Evolutionary conservation across 495 filamentous ascomycete species (phyloP).

Genomic region (Cudoniella acicularis): DNA sequence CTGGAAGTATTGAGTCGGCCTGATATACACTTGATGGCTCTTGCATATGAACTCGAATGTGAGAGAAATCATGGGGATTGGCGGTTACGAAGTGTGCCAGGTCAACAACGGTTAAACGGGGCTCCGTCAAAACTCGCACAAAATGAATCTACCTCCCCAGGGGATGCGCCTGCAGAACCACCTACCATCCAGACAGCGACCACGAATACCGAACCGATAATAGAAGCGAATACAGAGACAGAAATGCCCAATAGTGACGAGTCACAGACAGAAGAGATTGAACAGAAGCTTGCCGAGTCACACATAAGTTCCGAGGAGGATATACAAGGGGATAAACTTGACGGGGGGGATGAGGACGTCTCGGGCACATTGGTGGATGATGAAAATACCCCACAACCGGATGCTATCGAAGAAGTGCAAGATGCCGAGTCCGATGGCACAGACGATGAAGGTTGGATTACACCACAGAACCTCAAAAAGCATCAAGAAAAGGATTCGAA

Average conservation of each 20-base stretch:
- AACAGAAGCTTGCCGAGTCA: background rate
- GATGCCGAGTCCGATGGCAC: slow-evolving; percentile 47
- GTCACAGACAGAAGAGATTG: background rate
- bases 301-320: background rate
- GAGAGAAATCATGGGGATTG: slow-evolving; percentile 81
- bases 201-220: slow-evolving; percentile 13
- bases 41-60: slow-evolving; percentile 88
- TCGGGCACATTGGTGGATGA: too few relatives aligned
- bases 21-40: slow-evolving; percentile 83
- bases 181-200: background rate
- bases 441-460: slow-evolving; percentile 88
- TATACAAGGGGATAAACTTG: too few relatives aligned
- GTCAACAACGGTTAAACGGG: slow-evolving; percentile 73
- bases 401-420: slow-evolving; percentile 8
- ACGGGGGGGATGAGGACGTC: too few relatives aligned
- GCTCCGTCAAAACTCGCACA: slow-evolving; percentile 49
- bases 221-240: slow-evolving; percentile 33
- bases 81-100: slow-evolving; percentile 71
- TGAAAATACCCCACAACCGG: background rate
- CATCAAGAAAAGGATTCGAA: slow-evolving; percentile 66
- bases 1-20: slow-evolving; percentile 78
- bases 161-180: slow-evolving; percentile 27
- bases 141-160: slow-evolving; percentile 25
- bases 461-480: slow-evolving; percentile 84
- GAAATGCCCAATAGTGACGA: slow-evolving; percentile 21